These are phyloP conservation scores for Phascolomyces articulosus DNA, from an alignment of 371 early-diverging fungal genomes.

Conservation along the genomic window DNA sequence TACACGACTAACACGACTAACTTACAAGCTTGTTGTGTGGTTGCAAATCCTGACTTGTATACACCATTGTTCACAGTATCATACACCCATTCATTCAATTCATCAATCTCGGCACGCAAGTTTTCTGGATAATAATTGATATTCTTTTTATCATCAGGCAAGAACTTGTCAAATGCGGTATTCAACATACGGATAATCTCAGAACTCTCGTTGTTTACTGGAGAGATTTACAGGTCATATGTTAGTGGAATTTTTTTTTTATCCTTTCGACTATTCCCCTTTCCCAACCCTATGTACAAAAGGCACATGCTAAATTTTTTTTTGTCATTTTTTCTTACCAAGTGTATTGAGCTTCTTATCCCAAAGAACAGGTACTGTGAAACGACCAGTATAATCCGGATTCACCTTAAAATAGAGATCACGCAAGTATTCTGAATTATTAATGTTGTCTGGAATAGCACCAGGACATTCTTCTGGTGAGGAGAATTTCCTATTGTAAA, in stretches of 20 bases:
- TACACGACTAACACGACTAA: not conserved
- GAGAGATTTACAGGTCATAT: no score
- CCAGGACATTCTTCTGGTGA: conserved; percentile 75
- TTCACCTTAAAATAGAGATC: conserved; percentile 93
- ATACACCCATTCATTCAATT: conserved; percentile 89
- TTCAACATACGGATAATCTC: conserved; percentile 97
- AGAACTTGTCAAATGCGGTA: conserved; percentile 76
- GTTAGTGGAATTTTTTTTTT: no score
- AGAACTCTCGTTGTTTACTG: conserved; percentile 94
- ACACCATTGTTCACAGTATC: conserved; percentile 86
- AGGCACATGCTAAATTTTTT: not conserved
- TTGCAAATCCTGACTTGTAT: conserved; percentile 91
- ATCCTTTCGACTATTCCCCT: no score
- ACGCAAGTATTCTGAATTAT: conserved; percentile 71
- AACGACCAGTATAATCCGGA: conserved; percentile 76
- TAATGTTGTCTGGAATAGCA: conserved; percentile 77
- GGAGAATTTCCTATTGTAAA: conserved; percentile 63
- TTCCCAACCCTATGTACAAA: no score
- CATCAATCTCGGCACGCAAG: conserved; percentile 79
- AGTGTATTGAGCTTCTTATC: conserved; percentile 93
- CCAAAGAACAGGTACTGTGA: conserved; percentile 91
- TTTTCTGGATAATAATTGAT: conserved; percentile 81
- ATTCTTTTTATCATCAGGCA: conserved; percentile 65
- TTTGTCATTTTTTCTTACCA: conserved; percentile 33
- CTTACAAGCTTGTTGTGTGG: conserved; percentile 81